These are phyloP conservation scores for Linderniella brevidens DNA, from an alignment of 257 asterid species.

Conservation along the genomic window DNA sequence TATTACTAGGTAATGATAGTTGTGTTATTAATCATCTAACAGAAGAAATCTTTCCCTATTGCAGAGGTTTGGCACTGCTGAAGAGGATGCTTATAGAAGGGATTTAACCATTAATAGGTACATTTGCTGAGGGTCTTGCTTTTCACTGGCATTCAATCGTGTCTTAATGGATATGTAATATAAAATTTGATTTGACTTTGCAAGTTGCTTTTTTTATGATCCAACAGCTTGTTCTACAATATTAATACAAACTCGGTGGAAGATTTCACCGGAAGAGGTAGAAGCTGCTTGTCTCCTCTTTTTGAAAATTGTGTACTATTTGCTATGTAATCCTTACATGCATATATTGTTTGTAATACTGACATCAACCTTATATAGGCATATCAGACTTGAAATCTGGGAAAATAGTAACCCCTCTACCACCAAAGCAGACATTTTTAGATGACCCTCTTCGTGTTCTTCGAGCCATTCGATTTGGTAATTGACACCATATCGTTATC, in stretches of 20 bases:
- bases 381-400: conserved; percentile 61
- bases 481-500: conserved; percentile 5
- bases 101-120: conserved; percentile 90
- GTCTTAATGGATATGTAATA: background rate
- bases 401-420: conserved; percentile 78
- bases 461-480: conserved; percentile 96
- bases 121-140: background rate
- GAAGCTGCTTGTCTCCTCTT: background rate
- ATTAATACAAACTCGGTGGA: conserved; percentile 62
- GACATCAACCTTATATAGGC: conserved; percentile 27
- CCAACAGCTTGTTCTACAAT: conserved; percentile 90
- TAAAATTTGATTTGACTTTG: background rate
- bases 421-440: conserved; percentile 85
- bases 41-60: background rate
- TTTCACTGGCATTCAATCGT: background rate
- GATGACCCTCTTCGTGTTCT: conserved; percentile 93
- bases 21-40: background rate
- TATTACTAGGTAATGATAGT: no score
- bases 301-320: conserved; percentile 1
- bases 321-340: background rate
- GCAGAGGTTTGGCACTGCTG: conserved; percentile 76
- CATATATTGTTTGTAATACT: background rate
- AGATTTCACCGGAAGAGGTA: conserved; percentile 82
- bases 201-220: no score
- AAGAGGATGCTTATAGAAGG: conserved; percentile 85